Conservation (phyloP, 768 basidiomycete genomes). For the Tricholoma saponaceum region DNA sequence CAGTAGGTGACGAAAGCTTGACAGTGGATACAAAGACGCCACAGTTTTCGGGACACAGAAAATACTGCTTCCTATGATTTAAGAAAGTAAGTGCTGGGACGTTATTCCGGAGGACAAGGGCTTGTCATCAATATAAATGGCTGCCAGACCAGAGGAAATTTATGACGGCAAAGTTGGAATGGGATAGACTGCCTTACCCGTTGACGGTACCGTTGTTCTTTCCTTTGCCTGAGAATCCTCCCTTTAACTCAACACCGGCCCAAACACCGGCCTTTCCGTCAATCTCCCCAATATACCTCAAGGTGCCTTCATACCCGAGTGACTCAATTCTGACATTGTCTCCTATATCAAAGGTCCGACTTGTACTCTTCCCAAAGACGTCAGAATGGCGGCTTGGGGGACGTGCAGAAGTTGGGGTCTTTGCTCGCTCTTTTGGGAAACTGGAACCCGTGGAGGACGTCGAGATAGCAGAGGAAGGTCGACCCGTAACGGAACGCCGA, state of each 20-base stretch:
- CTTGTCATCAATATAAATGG: not conserved
- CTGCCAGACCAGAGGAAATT: slow-evolving; percentile 3
- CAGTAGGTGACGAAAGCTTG: slow-evolving; percentile 79
- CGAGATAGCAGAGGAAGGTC: slow-evolving; percentile 60
- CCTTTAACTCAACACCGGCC: slow-evolving; percentile 90
- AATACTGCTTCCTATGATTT: slow-evolving; percentile 68
- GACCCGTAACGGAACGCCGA: slow-evolving; percentile 39
- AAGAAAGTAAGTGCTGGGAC: slow-evolving; percentile 2
- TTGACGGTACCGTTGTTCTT: slow-evolving; percentile 92
- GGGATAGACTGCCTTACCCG: slow-evolving; percentile 56
- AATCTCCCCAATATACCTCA: slow-evolving; percentile 81
- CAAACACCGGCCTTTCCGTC: slow-evolving; percentile 87
- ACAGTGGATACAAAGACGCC: slow-evolving; percentile 86
- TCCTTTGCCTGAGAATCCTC: slow-evolving; percentile 84
- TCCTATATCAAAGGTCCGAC: slow-evolving; percentile 60
- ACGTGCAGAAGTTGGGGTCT: slow-evolving; percentile 43
- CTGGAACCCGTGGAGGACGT: slow-evolving; percentile 31
- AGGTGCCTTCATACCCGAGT: slow-evolving; percentile 80
- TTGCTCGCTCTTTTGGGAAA: slow-evolving; percentile 38
- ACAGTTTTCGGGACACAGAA: slow-evolving; percentile 76
- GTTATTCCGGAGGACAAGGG: not conserved
- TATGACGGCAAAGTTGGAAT: slow-evolving; percentile 3
- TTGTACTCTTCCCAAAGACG: slow-evolving; percentile 40
- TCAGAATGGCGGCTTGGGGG: slow-evolving; percentile 64
- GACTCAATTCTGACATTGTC: slow-evolving; percentile 86